phyloP scores from a whole-genome alignment of 78 protist species.

The Dictyostelium capitatum region DNA sequence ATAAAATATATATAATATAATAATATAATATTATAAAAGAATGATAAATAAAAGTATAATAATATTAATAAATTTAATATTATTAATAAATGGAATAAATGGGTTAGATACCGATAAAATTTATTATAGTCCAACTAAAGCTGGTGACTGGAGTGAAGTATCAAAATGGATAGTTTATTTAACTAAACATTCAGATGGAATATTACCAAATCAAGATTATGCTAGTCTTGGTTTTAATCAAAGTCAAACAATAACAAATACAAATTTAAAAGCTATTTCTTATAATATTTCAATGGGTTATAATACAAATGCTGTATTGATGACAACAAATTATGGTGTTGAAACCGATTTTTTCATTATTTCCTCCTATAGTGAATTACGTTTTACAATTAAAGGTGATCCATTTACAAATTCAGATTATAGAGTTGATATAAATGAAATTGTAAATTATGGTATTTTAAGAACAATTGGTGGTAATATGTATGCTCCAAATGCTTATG shows the following conservation, averaged over 20 bases:
- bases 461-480: not conserved
- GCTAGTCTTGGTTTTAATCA: not conserved
- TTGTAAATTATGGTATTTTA: not conserved
- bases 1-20: no score
- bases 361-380: not conserved
- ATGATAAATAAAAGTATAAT: no score
- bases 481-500: not conserved
- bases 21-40: no score
- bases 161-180: not conserved
- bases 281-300: not conserved
- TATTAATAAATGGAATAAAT: no score
- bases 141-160: slow-evolving; percentile 9
- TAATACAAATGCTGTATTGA: not conserved
- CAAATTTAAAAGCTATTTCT: not conserved
- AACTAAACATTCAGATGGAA: not conserved
- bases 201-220: not conserved
- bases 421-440: not conserved
- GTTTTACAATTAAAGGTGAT: not conserved
- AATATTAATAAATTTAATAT: no score
- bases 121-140: not conserved
- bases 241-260: not conserved
- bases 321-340: not conserved
- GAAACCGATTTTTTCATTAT: not conserved
- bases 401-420: not conserved
- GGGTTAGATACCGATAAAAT: no score